These are phyloP conservation scores for Pichia nanzhaoensis DNA, from an alignment of 805 yeast genomes.

Conservation along the genomic window DNA sequence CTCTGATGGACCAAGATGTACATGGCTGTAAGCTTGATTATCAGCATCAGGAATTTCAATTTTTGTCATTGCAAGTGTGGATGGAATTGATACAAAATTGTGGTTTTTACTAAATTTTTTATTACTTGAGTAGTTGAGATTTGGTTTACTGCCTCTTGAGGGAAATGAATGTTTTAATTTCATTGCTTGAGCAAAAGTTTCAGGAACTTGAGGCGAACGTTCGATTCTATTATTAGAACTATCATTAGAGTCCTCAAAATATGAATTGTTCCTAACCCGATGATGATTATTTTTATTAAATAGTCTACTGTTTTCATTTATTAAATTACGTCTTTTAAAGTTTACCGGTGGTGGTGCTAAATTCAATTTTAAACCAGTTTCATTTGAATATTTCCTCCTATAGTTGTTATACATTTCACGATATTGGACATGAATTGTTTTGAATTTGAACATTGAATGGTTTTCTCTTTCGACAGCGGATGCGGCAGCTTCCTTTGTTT, in stretches of 20 bases:
- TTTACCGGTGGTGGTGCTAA: slow-evolving; percentile 83
- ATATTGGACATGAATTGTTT: slow-evolving; percentile 81
- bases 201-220: not conserved
- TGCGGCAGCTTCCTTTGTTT: slow-evolving; percentile 68
- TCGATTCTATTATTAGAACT: slow-evolving; percentile 4
- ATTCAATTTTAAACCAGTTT: slow-evolving; percentile 24
- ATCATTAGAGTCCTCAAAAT: slow-evolving; percentile 6
- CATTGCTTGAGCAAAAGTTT: slow-evolving; percentile 8
- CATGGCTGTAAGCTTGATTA: too few species aligned
- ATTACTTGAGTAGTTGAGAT: not conserved
- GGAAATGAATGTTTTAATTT: slow-evolving; percentile 6
- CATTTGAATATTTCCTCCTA: slow-evolving; percentile 26
- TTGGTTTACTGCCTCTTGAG: slow-evolving; percentile 4
- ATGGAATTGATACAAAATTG: too few species aligned
- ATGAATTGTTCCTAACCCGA: slow-evolving; percentile 2
- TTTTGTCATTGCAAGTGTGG: too few species aligned
- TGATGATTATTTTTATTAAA: not conserved
- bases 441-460: slow-evolving; percentile 65
- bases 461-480: slow-evolving; percentile 82
- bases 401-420: slow-evolving; percentile 48
- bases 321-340: slow-evolving; percentile 37
- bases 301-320: not conserved
- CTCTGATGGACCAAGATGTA: too few species aligned
- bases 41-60: too few species aligned
- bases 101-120: too few species aligned